Evolutionary conservation across 352 stramenopile genomes (phyloP).

Genomic region (Globisporangium nodosum): DNA sequence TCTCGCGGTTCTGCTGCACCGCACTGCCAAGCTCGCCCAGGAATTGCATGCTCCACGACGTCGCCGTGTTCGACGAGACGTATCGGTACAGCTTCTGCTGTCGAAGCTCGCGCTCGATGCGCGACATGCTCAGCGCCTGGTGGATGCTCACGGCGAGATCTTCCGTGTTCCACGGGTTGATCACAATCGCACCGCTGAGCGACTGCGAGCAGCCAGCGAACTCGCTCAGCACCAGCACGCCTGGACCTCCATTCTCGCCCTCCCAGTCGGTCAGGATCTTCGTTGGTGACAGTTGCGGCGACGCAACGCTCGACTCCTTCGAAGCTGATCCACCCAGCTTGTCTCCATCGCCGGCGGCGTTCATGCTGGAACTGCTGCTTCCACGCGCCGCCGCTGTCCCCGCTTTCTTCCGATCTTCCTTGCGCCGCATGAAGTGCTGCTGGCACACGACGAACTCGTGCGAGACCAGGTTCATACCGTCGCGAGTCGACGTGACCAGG

Average conservation of each 20-base stretch:
- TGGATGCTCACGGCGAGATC: constrained; percentile 78
- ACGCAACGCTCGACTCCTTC: constrained; percentile 18
- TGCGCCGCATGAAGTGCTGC: constrained; percentile 78
- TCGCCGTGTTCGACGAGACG: constrained; percentile 81
- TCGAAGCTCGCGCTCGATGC: constrained; percentile 79
- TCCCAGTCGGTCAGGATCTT: constrained; percentile 73
- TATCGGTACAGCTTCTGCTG: constrained; percentile 89
- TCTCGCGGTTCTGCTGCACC: constrained; percentile 51
- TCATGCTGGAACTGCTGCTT: constrained; percentile 2
- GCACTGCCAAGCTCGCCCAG: constrained; percentile 61
- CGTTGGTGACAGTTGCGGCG: constrained; percentile 29
- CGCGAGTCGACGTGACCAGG: constrained; percentile 81
- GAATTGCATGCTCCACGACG: constrained; percentile 79
- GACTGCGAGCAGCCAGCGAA: constrained; percentile 88
- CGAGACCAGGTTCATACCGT: constrained; percentile 89
- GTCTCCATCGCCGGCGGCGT: neutral
- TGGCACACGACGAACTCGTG: constrained; percentile 89
- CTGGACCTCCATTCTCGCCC: constrained; percentile 72
- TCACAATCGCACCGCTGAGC: constrained; percentile 76
- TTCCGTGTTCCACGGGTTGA: constrained; percentile 88
- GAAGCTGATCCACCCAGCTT: neutral
- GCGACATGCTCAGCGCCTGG: constrained; percentile 78
- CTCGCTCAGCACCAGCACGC: constrained; percentile 84
- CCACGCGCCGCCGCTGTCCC: constrained; percentile 20
- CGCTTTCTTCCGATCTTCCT: constrained; percentile 57